These are phyloP conservation scores for Diplocarpon rosae DNA, from an alignment of 2,329 filamentous ascomycete genomes.

Conservation along the genomic window DNA sequence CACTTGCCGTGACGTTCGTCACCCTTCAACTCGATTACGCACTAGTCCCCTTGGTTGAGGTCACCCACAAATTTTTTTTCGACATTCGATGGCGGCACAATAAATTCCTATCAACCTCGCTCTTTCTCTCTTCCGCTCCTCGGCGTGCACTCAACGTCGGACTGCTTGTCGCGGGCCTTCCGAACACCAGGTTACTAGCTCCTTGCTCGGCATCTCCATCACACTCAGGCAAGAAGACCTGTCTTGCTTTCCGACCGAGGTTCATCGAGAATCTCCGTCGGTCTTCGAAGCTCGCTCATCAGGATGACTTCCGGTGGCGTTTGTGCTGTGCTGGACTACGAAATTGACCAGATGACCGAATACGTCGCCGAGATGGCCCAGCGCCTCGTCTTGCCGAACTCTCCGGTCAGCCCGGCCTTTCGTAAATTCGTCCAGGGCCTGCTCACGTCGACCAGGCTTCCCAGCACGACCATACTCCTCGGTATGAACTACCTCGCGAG, in stretches of 20 bases:
- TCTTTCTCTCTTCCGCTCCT: conserved; percentile 13
- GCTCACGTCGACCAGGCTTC: conserved; percentile 58
- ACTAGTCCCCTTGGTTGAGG: neutral
- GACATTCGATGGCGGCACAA: conserved; percentile 22
- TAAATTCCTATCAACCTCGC: conserved; percentile 17
- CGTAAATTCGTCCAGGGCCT: conserved; percentile 66
- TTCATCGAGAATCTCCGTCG: conserved; percentile 23
- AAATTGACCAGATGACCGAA: conserved; percentile 68
- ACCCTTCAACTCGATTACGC: neutral
- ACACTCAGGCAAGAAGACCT: conserved; percentile 16
- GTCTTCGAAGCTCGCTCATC: conserved; percentile 17
- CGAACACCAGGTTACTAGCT: conserved; percentile 10
- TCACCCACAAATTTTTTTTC: conserved; percentile 1
- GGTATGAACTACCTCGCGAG: conserved; percentile 59
- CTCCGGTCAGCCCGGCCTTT: conserved; percentile 50
- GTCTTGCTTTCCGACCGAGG: conserved; percentile 24
- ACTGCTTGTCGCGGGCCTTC: conserved; percentile 8
- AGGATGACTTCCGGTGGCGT: conserved; percentile 45
- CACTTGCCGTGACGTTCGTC: conserved; percentile 12
- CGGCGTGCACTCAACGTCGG: conserved; percentile 8
- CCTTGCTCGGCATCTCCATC: conserved; percentile 9
- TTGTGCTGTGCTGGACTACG: conserved; percentile 63
- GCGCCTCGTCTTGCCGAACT: conserved; percentile 51
- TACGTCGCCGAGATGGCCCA: conserved; percentile 65
- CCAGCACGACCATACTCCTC: conserved; percentile 60